These are phyloP conservation scores for Vaccinium macrocarpon DNA, from an alignment of 148 eudicot genomes.

Conservation along the genomic window DNA sequence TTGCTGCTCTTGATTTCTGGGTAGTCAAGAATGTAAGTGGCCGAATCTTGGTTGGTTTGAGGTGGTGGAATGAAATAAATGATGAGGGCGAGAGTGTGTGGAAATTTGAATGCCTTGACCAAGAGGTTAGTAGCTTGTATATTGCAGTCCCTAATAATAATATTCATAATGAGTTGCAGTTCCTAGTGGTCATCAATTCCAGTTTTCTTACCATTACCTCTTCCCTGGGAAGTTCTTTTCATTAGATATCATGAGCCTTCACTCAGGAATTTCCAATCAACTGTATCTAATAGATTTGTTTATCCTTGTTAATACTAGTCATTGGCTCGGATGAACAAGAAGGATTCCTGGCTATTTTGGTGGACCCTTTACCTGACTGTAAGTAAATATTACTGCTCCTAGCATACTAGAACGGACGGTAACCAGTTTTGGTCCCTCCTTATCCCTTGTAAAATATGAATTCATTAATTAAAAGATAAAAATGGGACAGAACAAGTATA, in stretches of 20 bases:
- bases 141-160: too few relatives aligned
- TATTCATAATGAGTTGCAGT: background rate
- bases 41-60: slow-evolving; percentile 87
- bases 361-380: slow-evolving; percentile 93
- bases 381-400: slow-evolving; percentile 26
- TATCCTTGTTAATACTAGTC: slow-evolving; percentile 43
- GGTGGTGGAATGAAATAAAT: slow-evolving; percentile 99
- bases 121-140: slow-evolving; percentile 57
- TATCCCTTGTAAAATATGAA: background rate
- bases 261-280: background rate
- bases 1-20: slow-evolving; percentile 96
- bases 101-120: slow-evolving; percentile 98
- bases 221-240: background rate
- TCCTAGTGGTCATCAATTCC: background rate
- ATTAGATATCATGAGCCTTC: background rate
- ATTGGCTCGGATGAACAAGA: slow-evolving; percentile 90
- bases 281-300: background rate
- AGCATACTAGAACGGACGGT: background rate
- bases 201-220: background rate
- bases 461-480: background rate
- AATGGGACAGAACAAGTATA: background rate
- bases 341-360: slow-evolving; percentile 99
- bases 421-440: background rate
- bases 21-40: slow-evolving; percentile 99
- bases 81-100: slow-evolving; percentile 90